These are phyloP conservation scores for Heritiera littoralis DNA, from an alignment of 345 rosid genomes.

Conservation along the genomic window DNA sequence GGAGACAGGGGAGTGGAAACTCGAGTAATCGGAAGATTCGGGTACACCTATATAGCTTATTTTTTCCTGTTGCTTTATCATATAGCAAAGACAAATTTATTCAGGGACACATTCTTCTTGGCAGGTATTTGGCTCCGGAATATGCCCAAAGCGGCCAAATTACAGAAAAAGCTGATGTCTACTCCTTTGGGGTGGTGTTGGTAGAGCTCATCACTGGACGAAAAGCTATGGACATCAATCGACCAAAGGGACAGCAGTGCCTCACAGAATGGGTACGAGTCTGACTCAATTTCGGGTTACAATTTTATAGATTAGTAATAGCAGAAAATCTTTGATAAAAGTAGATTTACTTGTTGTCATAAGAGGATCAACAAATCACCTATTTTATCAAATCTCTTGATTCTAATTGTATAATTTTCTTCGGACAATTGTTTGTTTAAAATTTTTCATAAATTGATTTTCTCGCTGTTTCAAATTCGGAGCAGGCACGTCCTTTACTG, in stretches of 20 bases:
- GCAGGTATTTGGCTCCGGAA: conserved; percentile 91
- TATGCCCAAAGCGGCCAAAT: conserved; percentile 96
- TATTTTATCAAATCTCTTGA: not conserved
- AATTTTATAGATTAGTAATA: not conserved
- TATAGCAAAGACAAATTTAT: not conserved
- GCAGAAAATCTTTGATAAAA: not conserved
- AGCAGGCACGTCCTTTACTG: conserved; percentile 89
- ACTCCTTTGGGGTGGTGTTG: conserved; percentile 87
- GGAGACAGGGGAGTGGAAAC: conserved; percentile 92
- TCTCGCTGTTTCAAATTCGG: conserved; percentile 14
- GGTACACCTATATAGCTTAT: conserved; percentile 42
- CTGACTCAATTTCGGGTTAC: not conserved
- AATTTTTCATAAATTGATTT: not conserved
- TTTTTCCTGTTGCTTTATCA: conserved; percentile 17
- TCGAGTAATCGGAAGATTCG: conserved; percentile 90
- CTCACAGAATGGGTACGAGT: conserved; percentile 87
- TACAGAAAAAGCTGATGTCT: conserved; percentile 94
- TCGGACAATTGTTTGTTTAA: not conserved
- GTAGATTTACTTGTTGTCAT: not conserved
- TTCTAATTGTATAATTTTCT: not conserved
- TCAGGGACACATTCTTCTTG: not conserved
- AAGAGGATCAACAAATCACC: not conserved
- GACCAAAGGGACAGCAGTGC: conserved; percentile 92
- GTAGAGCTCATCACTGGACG: conserved; percentile 94
- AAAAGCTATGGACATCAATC: conserved; percentile 85